These are phyloP conservation scores for Fusarium sp. DNA, from an alignment of 2,329 filamentous ascomycete species.

Conservation along the genomic window DNA sequence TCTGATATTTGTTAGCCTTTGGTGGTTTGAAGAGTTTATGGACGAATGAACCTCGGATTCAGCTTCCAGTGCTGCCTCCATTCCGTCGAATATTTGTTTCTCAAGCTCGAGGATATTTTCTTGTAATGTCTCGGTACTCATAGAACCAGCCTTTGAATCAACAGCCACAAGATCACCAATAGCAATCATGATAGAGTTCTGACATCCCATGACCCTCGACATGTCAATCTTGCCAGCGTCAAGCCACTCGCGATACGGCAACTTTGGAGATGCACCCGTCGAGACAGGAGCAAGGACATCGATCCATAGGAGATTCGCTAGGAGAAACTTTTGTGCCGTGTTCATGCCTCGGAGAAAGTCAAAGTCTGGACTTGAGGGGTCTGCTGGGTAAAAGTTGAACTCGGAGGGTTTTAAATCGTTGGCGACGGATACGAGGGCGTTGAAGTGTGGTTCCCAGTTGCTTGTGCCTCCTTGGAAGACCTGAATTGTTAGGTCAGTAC, in stretches of 20 bases:
- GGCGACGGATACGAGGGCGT: conserved; percentile 24
- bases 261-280: conserved; percentile 3
- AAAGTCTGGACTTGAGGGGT: conserved; percentile 3
- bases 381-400: not conserved
- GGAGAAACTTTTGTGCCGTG: conserved; percentile 29
- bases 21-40: not conserved
- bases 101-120: not conserved
- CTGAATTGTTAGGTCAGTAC: not conserved
- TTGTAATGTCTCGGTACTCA: not conserved
- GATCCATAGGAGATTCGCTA: conserved; percentile 35
- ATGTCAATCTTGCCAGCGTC: conserved; percentile 19
- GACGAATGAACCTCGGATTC: not conserved
- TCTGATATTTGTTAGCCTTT: not conserved
- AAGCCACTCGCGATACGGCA: conserved; percentile 25
- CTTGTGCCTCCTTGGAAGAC: conserved; percentile 33
- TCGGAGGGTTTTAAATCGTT: conserved; percentile 9
- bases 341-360: conserved; percentile 25
- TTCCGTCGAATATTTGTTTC: not conserved
- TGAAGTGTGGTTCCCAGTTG: conserved; percentile 36
- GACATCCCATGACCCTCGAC: conserved; percentile 34
- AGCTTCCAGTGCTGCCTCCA: not conserved
- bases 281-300: conserved; percentile 30
- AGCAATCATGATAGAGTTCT: conserved; percentile 27
- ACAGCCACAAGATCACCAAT: conserved; percentile 30
- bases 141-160: not conserved